Evolutionary conservation across 257 asterid genomes (phyloP), one percentile per base, ranked within the genome.

Genomic region (Lycium ferocissimum): DNA sequence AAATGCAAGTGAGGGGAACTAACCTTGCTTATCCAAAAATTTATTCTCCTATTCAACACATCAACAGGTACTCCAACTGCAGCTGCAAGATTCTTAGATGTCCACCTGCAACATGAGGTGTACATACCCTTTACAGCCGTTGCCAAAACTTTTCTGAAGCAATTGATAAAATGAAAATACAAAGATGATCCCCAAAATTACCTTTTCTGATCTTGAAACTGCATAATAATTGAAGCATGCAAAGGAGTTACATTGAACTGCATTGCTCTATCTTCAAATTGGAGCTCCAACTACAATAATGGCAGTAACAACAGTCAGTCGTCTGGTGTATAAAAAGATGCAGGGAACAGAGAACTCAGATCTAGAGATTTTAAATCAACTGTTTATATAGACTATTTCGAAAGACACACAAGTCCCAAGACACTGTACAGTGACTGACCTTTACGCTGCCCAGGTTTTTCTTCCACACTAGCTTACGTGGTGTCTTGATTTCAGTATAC

Each of bases 401-500:
- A 53, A 76, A 26, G 82, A 26, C 47, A 26, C 22, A 53, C 9
- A 18, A 59, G 78, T 57, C 18, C 7, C 43, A 83, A 33, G 81
- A 73, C 40, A 85, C 78, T 43, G 26, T 82, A 87, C 79, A 87
- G 88, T 85, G 86, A 88, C 98, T 88, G 67, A 96, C 99, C 99
- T 96, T 96, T 58, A 96, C 99, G 71, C 95, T 88, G 81, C 99
- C 99, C 80, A 96, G 99, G 90, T 92, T 96, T 90, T 90, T 96
- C 94, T 93, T 96, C 99, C 99, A 96, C 40, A 91, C 86, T 84
- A 96, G 96, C 91, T 96, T 96, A 80, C 99, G 97, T 15, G 99
- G 99, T 87, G 98, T 94, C 90, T 96, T 96, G 88, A 96, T 92
- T 90, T 96, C 94, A 88, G 93, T 87, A 85, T 90, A 96, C 83